Evolutionary conservation across 306 rosid genomes (phyloP).

Genomic region (Sesbania bispinosa): DNA sequence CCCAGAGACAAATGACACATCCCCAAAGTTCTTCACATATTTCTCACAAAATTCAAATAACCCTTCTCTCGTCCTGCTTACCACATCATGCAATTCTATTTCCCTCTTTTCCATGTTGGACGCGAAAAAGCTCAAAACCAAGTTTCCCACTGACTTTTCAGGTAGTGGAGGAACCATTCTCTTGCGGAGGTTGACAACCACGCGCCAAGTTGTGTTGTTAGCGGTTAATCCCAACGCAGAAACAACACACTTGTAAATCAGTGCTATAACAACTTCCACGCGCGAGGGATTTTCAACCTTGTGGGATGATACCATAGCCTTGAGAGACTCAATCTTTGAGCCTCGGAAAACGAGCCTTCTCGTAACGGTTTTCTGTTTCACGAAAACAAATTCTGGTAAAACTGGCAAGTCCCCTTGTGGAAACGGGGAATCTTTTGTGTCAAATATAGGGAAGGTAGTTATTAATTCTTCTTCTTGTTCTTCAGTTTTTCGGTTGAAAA

Average conservation of each 20-base stretch:
- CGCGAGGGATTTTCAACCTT: constrained; percentile 41
- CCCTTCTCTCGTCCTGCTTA: constrained; percentile 10
- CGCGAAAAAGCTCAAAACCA: background rate
- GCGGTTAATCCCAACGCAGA: background rate
- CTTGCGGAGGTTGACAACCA: constrained; percentile 11
- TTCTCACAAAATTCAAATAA: background rate
- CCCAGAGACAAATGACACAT: background rate
- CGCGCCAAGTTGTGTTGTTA: background rate
- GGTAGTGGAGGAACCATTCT: constrained; percentile 37
- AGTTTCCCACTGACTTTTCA: constrained; percentile 27
- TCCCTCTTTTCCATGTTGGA: background rate
- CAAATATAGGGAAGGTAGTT: no score
- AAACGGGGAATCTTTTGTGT: background rate
- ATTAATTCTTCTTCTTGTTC: background rate
- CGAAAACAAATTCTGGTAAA: background rate
- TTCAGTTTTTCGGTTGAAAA: background rate
- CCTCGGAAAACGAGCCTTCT: constrained; percentile 44
- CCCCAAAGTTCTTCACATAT: background rate
- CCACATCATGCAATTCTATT: constrained; percentile 21
- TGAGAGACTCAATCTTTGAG: constrained; percentile 30
- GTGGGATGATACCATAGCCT: constrained; percentile 1
- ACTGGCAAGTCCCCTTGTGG: background rate
- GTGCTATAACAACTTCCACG: constrained; percentile 38
- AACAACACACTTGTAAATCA: constrained; percentile 25
- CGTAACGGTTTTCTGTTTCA: background rate